Evolutionary conservation across 345 rosid genomes (phyloP).

Genomic region (Zanthoxylum bungeanum): DNA sequence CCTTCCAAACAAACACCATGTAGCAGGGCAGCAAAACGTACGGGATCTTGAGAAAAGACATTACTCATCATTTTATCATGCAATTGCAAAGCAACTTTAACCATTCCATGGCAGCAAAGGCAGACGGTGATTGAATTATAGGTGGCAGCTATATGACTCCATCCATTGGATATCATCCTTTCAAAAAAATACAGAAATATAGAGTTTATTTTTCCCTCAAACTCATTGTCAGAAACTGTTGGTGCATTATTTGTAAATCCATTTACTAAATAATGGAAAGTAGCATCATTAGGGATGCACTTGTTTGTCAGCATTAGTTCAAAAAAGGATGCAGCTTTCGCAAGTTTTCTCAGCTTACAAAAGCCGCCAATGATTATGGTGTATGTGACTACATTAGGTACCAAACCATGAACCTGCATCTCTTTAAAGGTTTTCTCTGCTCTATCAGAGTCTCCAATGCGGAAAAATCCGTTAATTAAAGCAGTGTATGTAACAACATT

Average conservation of each 20-base stretch:
- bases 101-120: conserved; percentile 70
- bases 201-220: conserved; percentile 29
- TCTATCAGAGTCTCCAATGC: conserved; percentile 39
- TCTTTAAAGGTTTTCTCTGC: conserved; percentile 63
- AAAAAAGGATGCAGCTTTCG: conserved; percentile 61
- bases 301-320: conserved; percentile 66
- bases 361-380: conserved; percentile 62
- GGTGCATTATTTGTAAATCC: conserved; percentile 51
- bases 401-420: conserved; percentile 55
- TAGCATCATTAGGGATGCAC: conserved; percentile 68
- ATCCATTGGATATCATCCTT: conserved; percentile 64
- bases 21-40: conserved; percentile 55
- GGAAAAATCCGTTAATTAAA: conserved; percentile 71
- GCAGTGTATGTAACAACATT: conserved; percentile 76
- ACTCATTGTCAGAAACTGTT: conserved; percentile 18
- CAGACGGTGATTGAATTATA: conserved; percentile 54
- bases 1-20: conserved; percentile 64
- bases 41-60: conserved; percentile 62
- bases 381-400: conserved; percentile 81
- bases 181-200: conserved; percentile 45
- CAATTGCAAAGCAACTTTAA: conserved; percentile 52
- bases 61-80: conserved; percentile 47
- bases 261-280: conserved; percentile 62
- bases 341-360: conserved; percentile 56
- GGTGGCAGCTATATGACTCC: conserved; percentile 48